Conservation (phyloP, 2,329 filamentous ascomycete genomes). For the Hypomyces rosellus region DNA sequence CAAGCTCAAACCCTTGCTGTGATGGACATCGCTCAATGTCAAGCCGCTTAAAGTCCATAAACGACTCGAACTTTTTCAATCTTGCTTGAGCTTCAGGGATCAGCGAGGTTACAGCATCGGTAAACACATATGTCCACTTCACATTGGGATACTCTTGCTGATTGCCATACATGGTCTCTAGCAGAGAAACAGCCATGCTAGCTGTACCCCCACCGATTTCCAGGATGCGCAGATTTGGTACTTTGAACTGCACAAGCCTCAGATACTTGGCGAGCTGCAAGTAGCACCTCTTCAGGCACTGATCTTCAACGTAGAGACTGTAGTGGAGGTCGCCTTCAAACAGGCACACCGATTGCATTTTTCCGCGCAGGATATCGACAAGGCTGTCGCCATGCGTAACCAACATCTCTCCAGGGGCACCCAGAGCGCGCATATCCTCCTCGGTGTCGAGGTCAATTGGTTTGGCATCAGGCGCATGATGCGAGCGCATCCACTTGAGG, state of each 20-base stretch:
- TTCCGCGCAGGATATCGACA: slow-evolving; percentile 3
- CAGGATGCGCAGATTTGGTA: slow-evolving; percentile 29
- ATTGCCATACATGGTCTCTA: slow-evolving; percentile 17
- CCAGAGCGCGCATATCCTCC: neutral
- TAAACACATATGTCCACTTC: slow-evolving; percentile 28
- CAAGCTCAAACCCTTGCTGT: slow-evolving; percentile 12
- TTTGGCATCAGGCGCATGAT: neutral
- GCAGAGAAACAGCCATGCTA: slow-evolving; percentile 21
- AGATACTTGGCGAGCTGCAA: slow-evolving; percentile 10
- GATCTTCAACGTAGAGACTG: slow-evolving; percentile 5
- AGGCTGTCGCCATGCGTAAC: neutral
- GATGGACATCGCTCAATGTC: slow-evolving; percentile 11
- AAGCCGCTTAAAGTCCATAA: slow-evolving; percentile 19
- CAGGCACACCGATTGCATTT: neutral
- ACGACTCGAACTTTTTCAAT: slow-evolving; percentile 4
- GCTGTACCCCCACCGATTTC: slow-evolving; percentile 34
- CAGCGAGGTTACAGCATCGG: slow-evolving; percentile 28
- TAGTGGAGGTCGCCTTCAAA: neutral
- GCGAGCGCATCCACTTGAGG: slow-evolving; percentile 5
- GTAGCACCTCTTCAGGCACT: slow-evolving; percentile 8
- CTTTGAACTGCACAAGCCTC: slow-evolving; percentile 22
- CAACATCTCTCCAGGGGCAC: slow-evolving; percentile 3
- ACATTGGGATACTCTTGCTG: slow-evolving; percentile 12
- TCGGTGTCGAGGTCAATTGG: neutral
- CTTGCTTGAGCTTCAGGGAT: slow-evolving; percentile 17